phyloP scores from a whole-genome alignment of 768 basidiomycete species.

The Tephrocybe sp. region DNA sequence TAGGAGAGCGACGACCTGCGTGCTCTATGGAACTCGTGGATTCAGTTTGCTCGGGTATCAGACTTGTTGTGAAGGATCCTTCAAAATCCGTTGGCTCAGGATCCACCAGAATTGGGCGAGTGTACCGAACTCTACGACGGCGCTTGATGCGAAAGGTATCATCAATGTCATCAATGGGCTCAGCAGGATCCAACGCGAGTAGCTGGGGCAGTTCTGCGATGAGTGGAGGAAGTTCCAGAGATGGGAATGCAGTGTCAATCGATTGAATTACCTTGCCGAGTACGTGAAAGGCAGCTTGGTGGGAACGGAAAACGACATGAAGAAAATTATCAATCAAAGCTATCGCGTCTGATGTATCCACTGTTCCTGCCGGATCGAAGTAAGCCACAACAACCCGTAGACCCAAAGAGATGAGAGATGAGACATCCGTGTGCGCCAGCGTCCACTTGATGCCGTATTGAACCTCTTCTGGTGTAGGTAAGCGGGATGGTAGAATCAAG shows the following conservation, averaged over 20 bases:
- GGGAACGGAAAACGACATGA: neutral
- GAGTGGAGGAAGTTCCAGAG: constrained; percentile 4
- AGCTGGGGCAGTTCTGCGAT: neutral
- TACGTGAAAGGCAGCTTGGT: constrained; percentile 1
- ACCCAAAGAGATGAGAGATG: constrained; percentile 7
- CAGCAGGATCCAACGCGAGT: neutral
- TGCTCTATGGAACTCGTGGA: no score
- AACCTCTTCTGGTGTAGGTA: neutral
- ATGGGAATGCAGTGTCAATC: constrained; percentile 1
- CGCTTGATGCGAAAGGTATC: neutral
- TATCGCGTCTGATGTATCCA: neutral
- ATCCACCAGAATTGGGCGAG: neutral
- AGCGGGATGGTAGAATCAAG: neutral
- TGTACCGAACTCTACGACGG: neutral
- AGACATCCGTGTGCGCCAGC: constrained; percentile 3
- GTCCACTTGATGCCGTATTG: constrained; percentile 1
- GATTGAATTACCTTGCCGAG: constrained; percentile 8
- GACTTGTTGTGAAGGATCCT: neutral
- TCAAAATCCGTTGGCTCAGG: neutral
- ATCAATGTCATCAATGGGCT: neutral
- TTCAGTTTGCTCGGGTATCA: neutral
- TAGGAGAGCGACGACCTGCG: neutral
- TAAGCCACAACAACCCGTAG: neutral
- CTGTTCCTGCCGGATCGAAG: neutral
- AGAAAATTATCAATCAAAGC: neutral